Percentiles rank a stretch among this genome's conserved stretches.
Conservation (phyloP, 306 rosid genomes). For the Ochetophila trinervis region DNA sequence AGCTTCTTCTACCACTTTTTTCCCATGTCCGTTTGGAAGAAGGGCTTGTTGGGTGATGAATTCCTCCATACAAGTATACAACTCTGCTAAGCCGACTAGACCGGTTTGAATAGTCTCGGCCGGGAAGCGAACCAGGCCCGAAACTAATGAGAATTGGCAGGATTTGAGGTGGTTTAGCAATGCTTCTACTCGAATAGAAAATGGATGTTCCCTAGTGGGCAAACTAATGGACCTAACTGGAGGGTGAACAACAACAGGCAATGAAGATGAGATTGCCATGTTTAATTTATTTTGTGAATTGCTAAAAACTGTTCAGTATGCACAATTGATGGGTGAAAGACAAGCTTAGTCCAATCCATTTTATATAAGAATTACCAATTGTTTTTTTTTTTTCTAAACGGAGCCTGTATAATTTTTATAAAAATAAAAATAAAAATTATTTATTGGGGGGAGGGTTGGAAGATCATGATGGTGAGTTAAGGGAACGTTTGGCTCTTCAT, state of each 20-base stretch:
- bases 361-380: too few species aligned
- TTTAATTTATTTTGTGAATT: slow-evolving; percentile 3
- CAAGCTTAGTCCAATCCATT: slow-evolving; percentile 16
- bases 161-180: slow-evolving; percentile 41
- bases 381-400: too few species aligned
- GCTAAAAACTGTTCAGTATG: slow-evolving; percentile 4
- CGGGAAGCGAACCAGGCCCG: slow-evolving; percentile 14
- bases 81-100: slow-evolving; percentile 45
- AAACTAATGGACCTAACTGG: slow-evolving; percentile 68
- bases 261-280: slow-evolving; percentile 22
- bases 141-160: slow-evolving; percentile 16
- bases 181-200: slow-evolving; percentile 42
- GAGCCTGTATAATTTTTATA: too few species aligned
- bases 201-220: slow-evolving; percentile 53
- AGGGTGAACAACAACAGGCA: slow-evolving; percentile 9
- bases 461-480: not conserved
- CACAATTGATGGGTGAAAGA: slow-evolving; percentile 30
- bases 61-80: slow-evolving; percentile 53
- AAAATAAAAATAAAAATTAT: too few species aligned
- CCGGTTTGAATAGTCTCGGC: slow-evolving; percentile 41
- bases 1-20: slow-evolving; percentile 34
- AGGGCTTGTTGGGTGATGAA: slow-evolving; percentile 46
- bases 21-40: slow-evolving; percentile 33
- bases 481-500: not conserved
- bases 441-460: too few species aligned